phyloP scores from a whole-genome alignment of 805 yeast genomes.

The Debaryomyces hansenii region DNA sequence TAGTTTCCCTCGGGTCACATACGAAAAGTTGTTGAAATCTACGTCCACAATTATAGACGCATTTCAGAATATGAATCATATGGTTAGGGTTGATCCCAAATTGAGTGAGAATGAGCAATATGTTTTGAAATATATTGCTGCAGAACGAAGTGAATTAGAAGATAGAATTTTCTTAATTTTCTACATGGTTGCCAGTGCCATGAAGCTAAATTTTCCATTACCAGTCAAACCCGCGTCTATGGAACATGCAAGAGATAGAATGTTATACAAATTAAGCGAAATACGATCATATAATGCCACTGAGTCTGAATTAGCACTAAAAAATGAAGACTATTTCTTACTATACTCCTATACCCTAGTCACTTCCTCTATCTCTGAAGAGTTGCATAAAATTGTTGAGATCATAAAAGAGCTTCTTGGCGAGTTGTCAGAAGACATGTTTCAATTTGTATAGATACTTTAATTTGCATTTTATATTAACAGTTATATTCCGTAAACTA shows the following conservation, averaged over 20 bases:
- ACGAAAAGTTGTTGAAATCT: slow-evolving; percentile 48
- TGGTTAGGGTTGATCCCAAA: slow-evolving; percentile 61
- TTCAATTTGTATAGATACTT: slow-evolving; percentile 40
- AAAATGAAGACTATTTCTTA: slow-evolving; percentile 74
- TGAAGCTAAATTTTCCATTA: slow-evolving; percentile 72
- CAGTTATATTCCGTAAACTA: background rate
- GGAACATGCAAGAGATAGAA: slow-evolving; percentile 68
- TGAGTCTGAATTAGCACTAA: slow-evolving; percentile 31
- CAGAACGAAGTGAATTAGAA: slow-evolving; percentile 68
- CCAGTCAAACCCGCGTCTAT: slow-evolving; percentile 79
- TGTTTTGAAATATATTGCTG: slow-evolving; percentile 53
- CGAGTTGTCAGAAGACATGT: slow-evolving; percentile 60
- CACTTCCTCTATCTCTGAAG: slow-evolving; percentile 64
- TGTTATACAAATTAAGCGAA: slow-evolving; percentile 63
- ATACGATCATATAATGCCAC: slow-evolving; percentile 38
- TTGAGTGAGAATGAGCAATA: slow-evolving; percentile 53
- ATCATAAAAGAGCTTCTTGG: slow-evolving; percentile 64
- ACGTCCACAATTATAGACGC: slow-evolving; percentile 73
- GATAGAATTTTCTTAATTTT: slow-evolving; percentile 72
- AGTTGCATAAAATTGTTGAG: slow-evolving; percentile 57
- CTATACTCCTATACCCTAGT: slow-evolving; percentile 75
- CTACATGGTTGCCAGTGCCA: slow-evolving; percentile 76
- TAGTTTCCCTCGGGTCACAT: slow-evolving; percentile 56
- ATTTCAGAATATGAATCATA: slow-evolving; percentile 68
- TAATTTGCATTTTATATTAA: too few species aligned